phyloP scores from a whole-genome alignment of 2,329 filamentous ascomycete genomes.

The Stachybotrys chartarum region DNA sequence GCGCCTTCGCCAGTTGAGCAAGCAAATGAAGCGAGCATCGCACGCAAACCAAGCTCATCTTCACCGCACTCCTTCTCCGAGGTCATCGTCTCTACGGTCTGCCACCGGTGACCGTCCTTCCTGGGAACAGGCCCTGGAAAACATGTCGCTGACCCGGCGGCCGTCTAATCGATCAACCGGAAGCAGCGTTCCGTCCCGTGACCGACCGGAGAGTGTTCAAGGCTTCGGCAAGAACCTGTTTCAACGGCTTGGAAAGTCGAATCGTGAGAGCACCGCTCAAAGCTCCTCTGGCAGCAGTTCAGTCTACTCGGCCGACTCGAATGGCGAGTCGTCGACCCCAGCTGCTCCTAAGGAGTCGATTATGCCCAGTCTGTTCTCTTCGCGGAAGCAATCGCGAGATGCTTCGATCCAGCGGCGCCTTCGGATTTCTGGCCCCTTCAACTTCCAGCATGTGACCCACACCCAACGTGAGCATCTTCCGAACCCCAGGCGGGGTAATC shows the following conservation, averaged over 20 bases:
- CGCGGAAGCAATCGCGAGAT: constrained; percentile 35
- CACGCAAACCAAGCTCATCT: constrained; percentile 23
- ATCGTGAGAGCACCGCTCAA: constrained; percentile 42
- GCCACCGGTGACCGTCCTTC: constrained; percentile 33
- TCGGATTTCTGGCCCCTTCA: constrained; percentile 57
- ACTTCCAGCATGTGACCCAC: constrained; percentile 60
- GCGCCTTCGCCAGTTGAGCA: constrained; percentile 49
- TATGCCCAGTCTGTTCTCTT: constrained; percentile 43
- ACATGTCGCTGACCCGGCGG: constrained; percentile 42
- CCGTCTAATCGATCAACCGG: constrained; percentile 49
- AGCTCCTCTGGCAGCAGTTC: constrained; percentile 40
- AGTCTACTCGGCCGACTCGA: constrained; percentile 37
- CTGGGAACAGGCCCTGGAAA: constrained; percentile 44
- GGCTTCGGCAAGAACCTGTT: constrained; percentile 55
- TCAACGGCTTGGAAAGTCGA: constrained; percentile 41
- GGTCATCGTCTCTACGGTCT: constrained; percentile 46
- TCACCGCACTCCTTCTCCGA: constrained; percentile 41
- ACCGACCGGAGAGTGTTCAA: constrained; percentile 52
- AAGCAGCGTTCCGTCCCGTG: constrained; percentile 44
- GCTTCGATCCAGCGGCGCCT: constrained; percentile 30
- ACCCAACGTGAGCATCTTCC: constrained; percentile 42
- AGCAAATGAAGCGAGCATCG: constrained; percentile 50
- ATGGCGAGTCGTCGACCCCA: constrained; percentile 23
- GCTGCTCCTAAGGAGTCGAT: constrained; percentile 33
- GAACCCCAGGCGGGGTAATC: constrained; percentile 30